A percentile compares a stretch with the other conserved stretches of the same genome.
phyloP scores from a whole-genome alignment of 78 protist genomes.

The Planoprotostelium fungivorum region DNA sequence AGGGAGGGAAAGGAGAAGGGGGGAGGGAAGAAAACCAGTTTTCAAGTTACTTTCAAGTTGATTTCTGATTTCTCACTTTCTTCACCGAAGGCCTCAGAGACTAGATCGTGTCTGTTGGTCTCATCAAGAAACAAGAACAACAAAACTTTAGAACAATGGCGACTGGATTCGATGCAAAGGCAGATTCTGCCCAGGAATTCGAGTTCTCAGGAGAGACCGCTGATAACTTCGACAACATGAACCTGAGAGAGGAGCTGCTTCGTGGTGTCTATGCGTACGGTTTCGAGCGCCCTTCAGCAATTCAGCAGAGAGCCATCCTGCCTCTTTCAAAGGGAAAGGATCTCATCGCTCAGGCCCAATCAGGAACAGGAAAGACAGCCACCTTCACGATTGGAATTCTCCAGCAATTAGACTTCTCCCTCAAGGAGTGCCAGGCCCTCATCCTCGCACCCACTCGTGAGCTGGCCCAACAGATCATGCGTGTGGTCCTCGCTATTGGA shows the following conservation, averaged over 20 bases:
- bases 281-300: conserved; percentile 98
- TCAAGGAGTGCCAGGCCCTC: conserved; percentile 86
- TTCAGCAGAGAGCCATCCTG: conserved; percentile 96
- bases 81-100: no score
- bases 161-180: background rate
- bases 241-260: conserved; percentile 86
- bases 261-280: conserved; percentile 97
- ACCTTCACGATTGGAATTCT: conserved; percentile 88
- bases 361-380: conserved; percentile 99
- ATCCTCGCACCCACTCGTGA: conserved; percentile 99
- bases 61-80: no score
- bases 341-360: conserved; percentile 97
- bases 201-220: conserved; percentile 61
- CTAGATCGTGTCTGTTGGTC: no score
- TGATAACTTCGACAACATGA: conserved; percentile 92
- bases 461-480: conserved; percentile 96
- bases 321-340: conserved; percentile 88
- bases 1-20: no score
- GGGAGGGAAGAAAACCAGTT: no score
- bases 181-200: conserved; percentile 29
- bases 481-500: conserved; percentile 85
- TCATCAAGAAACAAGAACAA: no score
- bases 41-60: no score
- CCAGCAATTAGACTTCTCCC: conserved; percentile 68
- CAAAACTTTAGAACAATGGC: no score